These are phyloP conservation scores for Pezicula radicicola DNA, from an alignment of 2,329 filamentous ascomycete species.

Conservation along the genomic window DNA sequence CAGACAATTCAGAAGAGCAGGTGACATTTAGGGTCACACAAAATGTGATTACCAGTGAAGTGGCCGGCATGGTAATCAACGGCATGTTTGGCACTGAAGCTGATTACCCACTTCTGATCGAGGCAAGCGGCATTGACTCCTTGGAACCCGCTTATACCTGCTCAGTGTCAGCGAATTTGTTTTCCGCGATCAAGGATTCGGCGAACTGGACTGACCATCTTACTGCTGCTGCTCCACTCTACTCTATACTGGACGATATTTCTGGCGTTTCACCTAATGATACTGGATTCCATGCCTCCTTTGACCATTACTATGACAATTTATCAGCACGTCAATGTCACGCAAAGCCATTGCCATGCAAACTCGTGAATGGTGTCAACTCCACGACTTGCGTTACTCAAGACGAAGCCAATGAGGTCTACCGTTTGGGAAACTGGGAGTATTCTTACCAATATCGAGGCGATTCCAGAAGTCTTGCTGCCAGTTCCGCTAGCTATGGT, in stretches of 20 bases:
- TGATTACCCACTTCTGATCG: conserved; percentile 42
- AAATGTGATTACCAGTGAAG: conserved; percentile 79
- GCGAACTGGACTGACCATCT: conserved; percentile 65
- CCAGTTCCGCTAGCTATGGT: conserved; percentile 60
- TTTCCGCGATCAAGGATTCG: conserved; percentile 39
- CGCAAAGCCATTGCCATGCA: conserved; percentile 68
- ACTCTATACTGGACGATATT: conserved; percentile 59
- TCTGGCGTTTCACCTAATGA: conserved; percentile 59
- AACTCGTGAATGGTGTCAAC: conserved; percentile 40
- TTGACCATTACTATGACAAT: conserved; percentile 86
- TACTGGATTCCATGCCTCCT: conserved; percentile 63
- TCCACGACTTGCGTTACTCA: conserved; percentile 59
- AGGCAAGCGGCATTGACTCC: conserved; percentile 58
- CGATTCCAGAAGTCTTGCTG: conserved; percentile 55
- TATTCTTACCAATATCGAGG: conserved; percentile 78
- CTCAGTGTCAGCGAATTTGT: conserved; percentile 42
- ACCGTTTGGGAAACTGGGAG: conserved; percentile 76
- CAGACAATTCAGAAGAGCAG: conserved; percentile 39
- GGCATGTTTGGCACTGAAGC: conserved; percentile 59
- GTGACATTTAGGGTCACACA: conserved; percentile 73
- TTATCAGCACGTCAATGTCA: conserved; percentile 78
- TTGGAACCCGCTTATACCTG: conserved; percentile 74
- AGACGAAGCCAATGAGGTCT: conserved; percentile 63
- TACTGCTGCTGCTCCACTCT: conserved; percentile 50
- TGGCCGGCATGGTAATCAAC: conserved; percentile 69